Base-by-base conservation (phyloP, 192 early-diverging fungal genomes). In the Cetraspora pellucida region DNA sequence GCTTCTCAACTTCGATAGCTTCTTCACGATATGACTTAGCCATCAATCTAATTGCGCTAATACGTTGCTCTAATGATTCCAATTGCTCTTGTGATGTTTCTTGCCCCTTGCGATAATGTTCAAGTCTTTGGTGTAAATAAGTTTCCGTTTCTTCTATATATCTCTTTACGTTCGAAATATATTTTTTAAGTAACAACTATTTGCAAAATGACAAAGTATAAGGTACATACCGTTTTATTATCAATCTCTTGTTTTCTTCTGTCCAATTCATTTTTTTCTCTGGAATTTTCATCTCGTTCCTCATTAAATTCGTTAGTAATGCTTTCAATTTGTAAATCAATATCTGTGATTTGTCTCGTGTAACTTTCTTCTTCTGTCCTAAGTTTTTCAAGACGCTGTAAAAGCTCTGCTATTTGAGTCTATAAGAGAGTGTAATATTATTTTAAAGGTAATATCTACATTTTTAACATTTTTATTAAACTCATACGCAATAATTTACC, bases 181-280 rank as follows among this genome's bases (percentile, higher is more conserved):
- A 58, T n/a, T 58, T 59, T 59, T 37, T 37, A 37, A 37, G 37
- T 6, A 37, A 37, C 37, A 37, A 37, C n/a, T 37, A 37, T 37
- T 37, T 7, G 37, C 37, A 37, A 37, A 37, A 37, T 37, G 37
- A 37, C 7, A 37, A 37, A 27, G 23, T 28, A 25, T n/a, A 13
- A 47, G 31, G 11, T 11, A 68, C 47, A 14, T 57, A 72, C 71
- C 54, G 44, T 37, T 25, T 72, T 72, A 23, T 58, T 72, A 21
- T 72, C 71, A 25, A 73, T 43, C 1, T 73, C 71, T 10, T 10
- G 31, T 44, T 31, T 30, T 58, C 25, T 73, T 37, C 23, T 55
- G 11, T 73, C 54, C 17, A 73, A 37, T 37, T 73, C 71, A 25
- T n/a, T 37, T 54, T 73, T 73, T 23, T 73, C 71, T n/a, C 31